phyloP scores from a whole-genome alignment of 345 rosid genomes.

The Clarkia xantiana region DNA sequence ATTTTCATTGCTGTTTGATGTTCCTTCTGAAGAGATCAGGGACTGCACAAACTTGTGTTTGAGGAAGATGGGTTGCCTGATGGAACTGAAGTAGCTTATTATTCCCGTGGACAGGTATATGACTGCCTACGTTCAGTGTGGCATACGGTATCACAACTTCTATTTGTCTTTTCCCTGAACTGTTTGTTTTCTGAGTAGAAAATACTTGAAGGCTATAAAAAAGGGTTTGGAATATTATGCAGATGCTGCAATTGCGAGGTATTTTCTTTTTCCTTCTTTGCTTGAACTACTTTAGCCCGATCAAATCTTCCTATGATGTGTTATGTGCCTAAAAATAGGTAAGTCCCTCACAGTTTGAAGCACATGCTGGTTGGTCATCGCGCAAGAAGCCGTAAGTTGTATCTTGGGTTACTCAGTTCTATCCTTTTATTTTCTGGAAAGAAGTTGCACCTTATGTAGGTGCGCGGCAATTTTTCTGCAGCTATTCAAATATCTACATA shows the following conservation, averaged over 20 bases:
- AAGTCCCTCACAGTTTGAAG: conserved; percentile 93
- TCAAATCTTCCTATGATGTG: conserved; percentile 9
- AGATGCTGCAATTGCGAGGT: conserved; percentile 90
- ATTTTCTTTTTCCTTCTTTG: conserved; percentile 13
- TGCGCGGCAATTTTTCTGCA: conserved; percentile 15
- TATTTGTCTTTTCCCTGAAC: neutral
- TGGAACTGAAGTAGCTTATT: conserved; percentile 94
- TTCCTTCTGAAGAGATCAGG: conserved; percentile 48
- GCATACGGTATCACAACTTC: conserved; percentile 11
- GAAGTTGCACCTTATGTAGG: too few species aligned
- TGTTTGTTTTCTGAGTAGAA: conserved; percentile 39
- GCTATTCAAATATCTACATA: conserved; percentile 85
- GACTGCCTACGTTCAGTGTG: conserved; percentile 12
- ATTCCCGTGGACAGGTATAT: conserved; percentile 77
- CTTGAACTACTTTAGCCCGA: conserved; percentile 6
- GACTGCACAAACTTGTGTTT: conserved; percentile 75
- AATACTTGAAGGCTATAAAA: conserved; percentile 81
- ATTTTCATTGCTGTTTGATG: conserved; percentile 6
- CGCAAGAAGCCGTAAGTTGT: conserved; percentile 83
- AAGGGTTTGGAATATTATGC: conserved; percentile 72
- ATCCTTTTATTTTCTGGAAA: neutral
- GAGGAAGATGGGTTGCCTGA: conserved; percentile 81
- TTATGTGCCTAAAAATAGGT: conserved; percentile 34
- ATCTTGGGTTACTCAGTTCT: too few species aligned
- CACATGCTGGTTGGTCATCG: conserved; percentile 99